A percentile compares a stretch with the other conserved stretches of the same genome.
These are phyloP conservation scores for Suillus fuscotomentosus DNA, from an alignment of 768 basidiomycete species.

Conservation along the genomic window DNA sequence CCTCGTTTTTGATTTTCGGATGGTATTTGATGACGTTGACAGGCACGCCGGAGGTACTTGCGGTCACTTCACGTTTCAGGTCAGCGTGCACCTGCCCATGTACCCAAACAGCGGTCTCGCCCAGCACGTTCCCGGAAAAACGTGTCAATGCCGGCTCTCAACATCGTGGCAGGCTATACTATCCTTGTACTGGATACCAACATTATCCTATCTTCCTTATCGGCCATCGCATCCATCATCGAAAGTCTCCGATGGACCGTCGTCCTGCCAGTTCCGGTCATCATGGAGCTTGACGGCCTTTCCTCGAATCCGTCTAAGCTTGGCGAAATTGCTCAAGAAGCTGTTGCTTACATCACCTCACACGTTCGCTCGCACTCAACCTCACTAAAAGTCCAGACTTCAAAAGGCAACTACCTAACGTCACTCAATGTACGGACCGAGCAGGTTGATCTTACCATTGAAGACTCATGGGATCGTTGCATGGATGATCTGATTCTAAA, in stretches of 20 bases:
- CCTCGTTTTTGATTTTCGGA: constrained; percentile 5
- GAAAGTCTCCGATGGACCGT: constrained; percentile 85
- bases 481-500: constrained; percentile 97
- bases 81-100: constrained; percentile 31
- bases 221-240: constrained; percentile 69
- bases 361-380: constrained; percentile 71
- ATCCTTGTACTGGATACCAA: constrained; percentile 94
- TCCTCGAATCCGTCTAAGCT: constrained; percentile 61
- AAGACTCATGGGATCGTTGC: constrained; percentile 56
- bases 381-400: constrained; percentile 92
- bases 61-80: constrained; percentile 59
- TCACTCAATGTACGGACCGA: constrained; percentile 83
- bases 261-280: constrained; percentile 88
- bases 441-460: constrained; percentile 67
- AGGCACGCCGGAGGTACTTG: constrained; percentile 77
- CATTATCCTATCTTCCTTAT: constrained; percentile 82
- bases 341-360: constrained; percentile 72
- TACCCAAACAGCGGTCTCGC: constrained; percentile 27
- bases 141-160: constrained; percentile 41
- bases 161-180: constrained; percentile 82
- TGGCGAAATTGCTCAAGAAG: constrained; percentile 69
- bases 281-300: constrained; percentile 97
- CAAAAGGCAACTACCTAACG: constrained; percentile 88
- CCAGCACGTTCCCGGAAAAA: constrained; percentile 27
- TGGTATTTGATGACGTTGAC: constrained; percentile 12